phyloP scores from a whole-genome alignment of 2,329 filamentous ascomycete genomes.

The Cladosporium oxysporum region DNA sequence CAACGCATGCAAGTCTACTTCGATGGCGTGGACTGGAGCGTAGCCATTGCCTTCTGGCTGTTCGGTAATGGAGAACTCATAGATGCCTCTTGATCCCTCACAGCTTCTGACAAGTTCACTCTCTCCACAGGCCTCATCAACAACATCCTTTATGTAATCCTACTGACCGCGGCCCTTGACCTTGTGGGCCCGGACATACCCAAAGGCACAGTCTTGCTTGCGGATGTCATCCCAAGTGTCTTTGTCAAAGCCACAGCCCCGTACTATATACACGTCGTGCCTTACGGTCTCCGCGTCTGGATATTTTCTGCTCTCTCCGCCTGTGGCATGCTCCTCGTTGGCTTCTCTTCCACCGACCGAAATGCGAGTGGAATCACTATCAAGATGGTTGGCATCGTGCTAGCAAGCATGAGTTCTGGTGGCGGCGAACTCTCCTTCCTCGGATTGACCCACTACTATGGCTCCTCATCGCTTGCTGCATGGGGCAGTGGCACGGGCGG shows the following conservation, averaged over 20 bases:
- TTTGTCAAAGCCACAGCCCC: constrained; percentile 83
- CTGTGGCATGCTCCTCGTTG: constrained; percentile 86
- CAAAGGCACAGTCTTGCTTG: constrained; percentile 89
- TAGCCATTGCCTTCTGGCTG: constrained; percentile 85
- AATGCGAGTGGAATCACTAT: constrained; percentile 59
- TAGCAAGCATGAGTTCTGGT: constrained; percentile 83
- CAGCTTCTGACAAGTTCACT: background rate
- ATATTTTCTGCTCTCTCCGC: constrained; percentile 74
- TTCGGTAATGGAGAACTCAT: constrained; percentile 65
- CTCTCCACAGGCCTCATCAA: constrained; percentile 75
- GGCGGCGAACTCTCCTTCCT: constrained; percentile 89
- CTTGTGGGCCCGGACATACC: constrained; percentile 84
- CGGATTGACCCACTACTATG: constrained; percentile 90
- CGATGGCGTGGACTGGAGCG: constrained; percentile 67
- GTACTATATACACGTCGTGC: constrained; percentile 88
- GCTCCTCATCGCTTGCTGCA: constrained; percentile 78
- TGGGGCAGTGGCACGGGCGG: constrained; percentile 94
- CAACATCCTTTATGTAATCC: constrained; percentile 96
- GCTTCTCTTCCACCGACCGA: constrained; percentile 64
- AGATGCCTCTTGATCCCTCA: constrained; percentile 22
- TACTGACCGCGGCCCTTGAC: constrained; percentile 91
- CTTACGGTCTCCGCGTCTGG: constrained; percentile 74
- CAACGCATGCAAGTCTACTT: constrained; percentile 66
- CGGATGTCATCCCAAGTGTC: constrained; percentile 89
- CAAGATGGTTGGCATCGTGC: constrained; percentile 79